Evolutionary conservation across 2,329 filamentous ascomycete species (phyloP).

Genomic region (Thyridium curvatum): DNA sequence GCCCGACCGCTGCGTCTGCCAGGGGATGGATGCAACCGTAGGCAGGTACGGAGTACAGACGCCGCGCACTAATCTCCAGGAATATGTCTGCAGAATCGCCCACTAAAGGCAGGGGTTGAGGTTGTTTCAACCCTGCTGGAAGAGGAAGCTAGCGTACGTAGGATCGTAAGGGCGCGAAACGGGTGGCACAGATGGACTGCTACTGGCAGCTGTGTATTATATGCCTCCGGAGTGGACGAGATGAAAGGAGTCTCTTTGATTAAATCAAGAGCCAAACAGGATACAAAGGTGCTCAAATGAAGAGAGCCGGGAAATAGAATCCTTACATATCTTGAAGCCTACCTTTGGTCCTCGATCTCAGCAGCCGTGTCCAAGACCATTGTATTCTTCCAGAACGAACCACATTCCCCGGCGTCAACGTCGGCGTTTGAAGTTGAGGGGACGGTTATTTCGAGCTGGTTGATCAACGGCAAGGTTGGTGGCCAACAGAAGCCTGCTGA

Average conservation of each 20-base stretch:
- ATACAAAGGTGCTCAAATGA: background rate
- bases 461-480: conserved; percentile 33
- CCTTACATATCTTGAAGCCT: conserved; percentile 13
- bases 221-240: conserved; percentile 4
- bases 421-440: conserved; percentile 46
- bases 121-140: conserved; percentile 1
- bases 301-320: conserved; percentile 1
- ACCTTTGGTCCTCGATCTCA: background rate
- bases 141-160: background rate
- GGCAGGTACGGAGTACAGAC: background rate
- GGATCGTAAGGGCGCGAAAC: conserved; percentile 1
- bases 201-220: background rate
- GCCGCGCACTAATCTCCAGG: background rate
- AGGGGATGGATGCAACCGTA: conserved; percentile 1
- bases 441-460: conserved; percentile 35
- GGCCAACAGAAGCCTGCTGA: no score
- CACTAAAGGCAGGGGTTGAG: conserved; percentile 1
- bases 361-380: background rate
- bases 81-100: background rate
- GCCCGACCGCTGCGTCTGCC: conserved; percentile 1
- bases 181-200: conserved; percentile 3
- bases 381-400: conserved; percentile 11
- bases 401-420: background rate
- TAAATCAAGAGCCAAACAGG: conserved; percentile 3
- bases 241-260: conserved; percentile 4